These are phyloP conservation scores for Thelonectria discophora DNA, from an alignment of 2,329 filamentous ascomycete genomes.

Conservation along the genomic window DNA sequence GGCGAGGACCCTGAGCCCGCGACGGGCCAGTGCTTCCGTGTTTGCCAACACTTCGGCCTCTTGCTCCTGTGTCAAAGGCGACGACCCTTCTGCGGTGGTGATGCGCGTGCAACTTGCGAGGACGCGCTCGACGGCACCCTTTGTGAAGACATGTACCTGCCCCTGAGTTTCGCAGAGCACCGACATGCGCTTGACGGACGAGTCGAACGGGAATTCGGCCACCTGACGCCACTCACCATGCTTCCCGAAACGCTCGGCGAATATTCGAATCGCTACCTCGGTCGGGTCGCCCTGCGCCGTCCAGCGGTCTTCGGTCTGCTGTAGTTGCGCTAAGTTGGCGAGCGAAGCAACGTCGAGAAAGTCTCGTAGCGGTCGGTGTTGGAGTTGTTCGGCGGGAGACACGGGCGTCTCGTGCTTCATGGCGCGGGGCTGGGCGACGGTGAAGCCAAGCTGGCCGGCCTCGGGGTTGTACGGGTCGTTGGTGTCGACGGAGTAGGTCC, in stretches of 20 bases:
- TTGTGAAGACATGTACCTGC: constrained; percentile 64
- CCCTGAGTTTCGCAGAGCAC: constrained; percentile 64
- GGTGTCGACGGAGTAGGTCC: constrained; percentile 56
- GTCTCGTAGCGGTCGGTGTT: constrained; percentile 50
- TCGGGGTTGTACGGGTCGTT: constrained; percentile 67
- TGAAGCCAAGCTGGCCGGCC: constrained; percentile 56
- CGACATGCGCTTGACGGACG: constrained; percentile 79
- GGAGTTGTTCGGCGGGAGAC: constrained; percentile 54
- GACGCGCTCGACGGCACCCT: constrained; percentile 75
- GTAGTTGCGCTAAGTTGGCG: constrained; percentile 61
- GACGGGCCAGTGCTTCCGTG: constrained; percentile 72
- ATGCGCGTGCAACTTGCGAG: constrained; percentile 68
- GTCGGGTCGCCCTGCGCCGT: constrained; percentile 69
- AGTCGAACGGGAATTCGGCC: constrained; percentile 78
- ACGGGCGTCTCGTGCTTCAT: constrained; percentile 43
- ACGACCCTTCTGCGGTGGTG: constrained; percentile 53
- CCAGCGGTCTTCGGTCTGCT: constrained; percentile 56
- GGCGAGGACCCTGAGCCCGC: constrained; percentile 74
- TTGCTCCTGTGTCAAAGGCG: constrained; percentile 60
- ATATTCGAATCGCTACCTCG: constrained; percentile 79
- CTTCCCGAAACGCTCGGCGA: constrained; percentile 70
- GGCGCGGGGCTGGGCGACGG: constrained; percentile 47
- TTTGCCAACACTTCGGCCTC: constrained; percentile 68
- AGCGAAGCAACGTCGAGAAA: constrained; percentile 71
- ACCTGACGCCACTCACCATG: constrained; percentile 64